Conservation (phyloP, 108 stramenopile genomes). For the Nitzschia sp. region DNA sequence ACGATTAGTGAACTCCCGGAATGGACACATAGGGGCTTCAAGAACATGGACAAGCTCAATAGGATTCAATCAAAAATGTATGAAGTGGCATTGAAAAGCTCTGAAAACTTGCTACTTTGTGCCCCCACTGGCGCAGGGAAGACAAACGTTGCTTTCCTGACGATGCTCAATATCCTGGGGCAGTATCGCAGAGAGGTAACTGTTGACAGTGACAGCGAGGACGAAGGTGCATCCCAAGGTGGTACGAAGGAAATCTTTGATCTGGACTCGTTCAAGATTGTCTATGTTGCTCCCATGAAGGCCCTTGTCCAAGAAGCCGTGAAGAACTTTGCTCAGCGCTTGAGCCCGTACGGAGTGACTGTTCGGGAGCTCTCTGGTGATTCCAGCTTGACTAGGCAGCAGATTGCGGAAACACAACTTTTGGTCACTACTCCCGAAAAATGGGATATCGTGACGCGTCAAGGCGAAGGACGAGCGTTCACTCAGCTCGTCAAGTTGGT, state of each 20-base stretch:
- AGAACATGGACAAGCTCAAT: constrained; percentile 95
- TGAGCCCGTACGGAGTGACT: constrained; percentile 84
- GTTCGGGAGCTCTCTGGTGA: constrained; percentile 98
- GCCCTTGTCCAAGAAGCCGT: constrained; percentile 99
- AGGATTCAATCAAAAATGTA: constrained; percentile 95
- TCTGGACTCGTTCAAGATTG: constrained; percentile 93
- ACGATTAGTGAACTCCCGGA: constrained; percentile 89
- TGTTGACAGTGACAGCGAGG: constrained; percentile 37
- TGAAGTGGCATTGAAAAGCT: constrained; percentile 82
- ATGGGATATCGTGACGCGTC: constrained; percentile 99
- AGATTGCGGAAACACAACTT: constrained; percentile 97
- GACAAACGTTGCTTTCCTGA: constrained; percentile 92
- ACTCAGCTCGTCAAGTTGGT: constrained; percentile 97
- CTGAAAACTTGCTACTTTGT: constrained; percentile 96
- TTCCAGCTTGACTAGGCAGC: constrained; percentile 93
- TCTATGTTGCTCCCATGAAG: constrained; percentile 99
- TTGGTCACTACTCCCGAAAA: constrained; percentile 99
- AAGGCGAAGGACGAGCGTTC: constrained; percentile 97
- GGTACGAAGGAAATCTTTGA: constrained; percentile 63
- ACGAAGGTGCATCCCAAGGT: constrained; percentile 43
- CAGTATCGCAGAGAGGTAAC: constrained; percentile 76
- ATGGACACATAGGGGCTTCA: constrained; percentile 95
- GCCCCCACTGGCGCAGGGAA: constrained; percentile 99
- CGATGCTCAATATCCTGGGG: constrained; percentile 95
- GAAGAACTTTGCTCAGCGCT: constrained; percentile 92